Percentiles rank a stretch among this genome's conserved stretches.
Evolutionary conservation across 78 protist genomes (phyloP).

Genomic region (Dictyostelium brefeldianum): DNA sequence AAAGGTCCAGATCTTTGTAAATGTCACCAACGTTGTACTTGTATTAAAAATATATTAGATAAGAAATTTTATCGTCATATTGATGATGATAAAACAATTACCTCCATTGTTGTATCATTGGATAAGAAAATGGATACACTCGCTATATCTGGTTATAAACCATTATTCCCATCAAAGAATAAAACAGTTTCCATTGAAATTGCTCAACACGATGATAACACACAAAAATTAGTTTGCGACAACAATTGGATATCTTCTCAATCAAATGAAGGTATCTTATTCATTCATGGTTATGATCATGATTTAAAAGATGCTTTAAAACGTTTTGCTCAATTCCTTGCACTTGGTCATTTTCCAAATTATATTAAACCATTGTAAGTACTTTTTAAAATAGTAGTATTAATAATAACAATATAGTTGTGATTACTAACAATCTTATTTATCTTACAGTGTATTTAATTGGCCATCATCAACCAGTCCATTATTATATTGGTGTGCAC

Average conservation of each 20-base stretch:
- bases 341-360: constrained; percentile 84
- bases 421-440: not conserved
- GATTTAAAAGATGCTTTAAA: constrained; percentile 72
- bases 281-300: constrained; percentile 86
- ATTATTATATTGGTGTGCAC: constrained; percentile 76
- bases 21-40: constrained; percentile 42
- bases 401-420: not conserved
- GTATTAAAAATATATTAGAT: constrained; percentile 45
- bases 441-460: constrained; percentile 50
- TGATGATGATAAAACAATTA: constrained; percentile 81
- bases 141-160: constrained; percentile 73
- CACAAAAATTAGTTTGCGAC: constrained; percentile 38
- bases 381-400: not conserved
- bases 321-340: constrained; percentile 82
- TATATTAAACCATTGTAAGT: constrained; percentile 69
- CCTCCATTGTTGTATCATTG: constrained; percentile 68
- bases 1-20: constrained; percentile 70
- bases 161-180: constrained; percentile 17
- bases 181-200: constrained; percentile 38
- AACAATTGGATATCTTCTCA: constrained; percentile 69
- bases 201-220: not conserved
- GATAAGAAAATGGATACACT: constrained; percentile 72
- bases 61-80: constrained; percentile 57
- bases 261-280: constrained; percentile 75
- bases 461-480: constrained; percentile 82